phyloP scores from a whole-genome alignment of 164 flowering plant species.

The Akebia trifoliata region DNA sequence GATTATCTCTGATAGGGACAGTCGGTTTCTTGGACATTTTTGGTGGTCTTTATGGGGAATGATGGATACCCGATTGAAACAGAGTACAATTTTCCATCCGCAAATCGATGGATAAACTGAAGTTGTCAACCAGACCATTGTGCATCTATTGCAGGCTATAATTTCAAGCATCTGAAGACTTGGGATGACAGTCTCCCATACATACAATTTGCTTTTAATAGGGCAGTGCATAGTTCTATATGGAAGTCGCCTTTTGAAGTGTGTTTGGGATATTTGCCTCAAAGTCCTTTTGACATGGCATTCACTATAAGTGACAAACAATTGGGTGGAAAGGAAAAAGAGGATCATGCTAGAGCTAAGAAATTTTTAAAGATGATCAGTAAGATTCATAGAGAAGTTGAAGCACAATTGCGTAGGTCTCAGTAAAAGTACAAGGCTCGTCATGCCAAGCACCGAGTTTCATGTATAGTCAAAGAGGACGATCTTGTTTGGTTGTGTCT shows the following conservation, averaged over 20 bases:
- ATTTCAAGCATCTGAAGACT: too few species aligned
- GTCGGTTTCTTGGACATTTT: neutral
- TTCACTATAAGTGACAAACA: neutral
- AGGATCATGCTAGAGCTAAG: neutral
- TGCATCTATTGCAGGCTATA: too few species aligned
- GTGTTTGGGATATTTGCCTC: neutral
- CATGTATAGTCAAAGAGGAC: neutral
- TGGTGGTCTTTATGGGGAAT: neutral
- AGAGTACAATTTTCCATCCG: neutral
- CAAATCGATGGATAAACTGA: neutral
- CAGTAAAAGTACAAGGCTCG: neutral
- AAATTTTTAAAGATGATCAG: neutral
- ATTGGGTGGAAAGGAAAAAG: neutral
- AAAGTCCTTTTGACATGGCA: conserved; percentile 3
- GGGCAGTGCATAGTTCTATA: neutral
- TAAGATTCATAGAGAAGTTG: neutral
- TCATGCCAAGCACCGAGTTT: neutral
- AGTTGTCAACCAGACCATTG: too few species aligned
- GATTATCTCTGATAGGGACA: neutral
- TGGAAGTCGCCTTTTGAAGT: neutral
- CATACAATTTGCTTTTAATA: too few species aligned
- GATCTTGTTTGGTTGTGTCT: neutral
- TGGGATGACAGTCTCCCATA: too few species aligned
- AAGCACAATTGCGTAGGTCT: neutral
- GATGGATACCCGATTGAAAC: too few species aligned